Base-by-base conservation (phyloP, 176 grass and related monocot species). In the Leersia perrieri region DNA sequence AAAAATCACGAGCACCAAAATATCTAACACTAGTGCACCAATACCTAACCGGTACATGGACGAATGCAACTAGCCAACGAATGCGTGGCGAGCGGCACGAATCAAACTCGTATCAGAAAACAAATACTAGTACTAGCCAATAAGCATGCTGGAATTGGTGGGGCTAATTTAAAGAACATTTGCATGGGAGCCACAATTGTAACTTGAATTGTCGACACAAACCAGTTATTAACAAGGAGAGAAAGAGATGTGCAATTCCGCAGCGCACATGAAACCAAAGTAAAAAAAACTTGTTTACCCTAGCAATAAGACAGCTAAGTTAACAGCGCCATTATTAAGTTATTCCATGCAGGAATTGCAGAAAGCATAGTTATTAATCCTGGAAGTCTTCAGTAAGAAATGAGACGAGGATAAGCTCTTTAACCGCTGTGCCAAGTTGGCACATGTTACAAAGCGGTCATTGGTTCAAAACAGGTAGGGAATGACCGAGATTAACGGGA, bases 401-500 rank as follows among this genome's bases (percentile, higher is more conserved):
- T 32, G 6, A 15, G 53, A 10, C 76, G 18, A 76, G 53, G 28
- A 65, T 80, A 11, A 62, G 62, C 38, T 60, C 34, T 0, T 63
- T 76, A 73, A 73, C 31, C 8, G 30, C 9, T 22, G 22, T 55
- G 40, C 57, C 35, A 47, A 65, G n/a, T 73, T 3, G 23, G 83
- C 66, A 67, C 63, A 68, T 62, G 61, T 72, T 84, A 79, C 75
- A 60, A n/a, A 79, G 61, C 5, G 33, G 25, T 18, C 38, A 68
- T 67, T 61, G 3, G 5, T 69, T 69, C 34, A 42, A 69, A 25
- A 74, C 6, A 79, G 62, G 31, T 29, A 25, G 22, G 35, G 29
- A 79, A 74, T 16, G 45, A 32, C 87, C 36, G 3, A 4, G 12
- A 11, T 25, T 25, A 26, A 53, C 10, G 3, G 3, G 20, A n/a